Base-by-base conservation (phyloP, 805 yeast genomes). In the Wickerhamiella kazuoi region DNA sequence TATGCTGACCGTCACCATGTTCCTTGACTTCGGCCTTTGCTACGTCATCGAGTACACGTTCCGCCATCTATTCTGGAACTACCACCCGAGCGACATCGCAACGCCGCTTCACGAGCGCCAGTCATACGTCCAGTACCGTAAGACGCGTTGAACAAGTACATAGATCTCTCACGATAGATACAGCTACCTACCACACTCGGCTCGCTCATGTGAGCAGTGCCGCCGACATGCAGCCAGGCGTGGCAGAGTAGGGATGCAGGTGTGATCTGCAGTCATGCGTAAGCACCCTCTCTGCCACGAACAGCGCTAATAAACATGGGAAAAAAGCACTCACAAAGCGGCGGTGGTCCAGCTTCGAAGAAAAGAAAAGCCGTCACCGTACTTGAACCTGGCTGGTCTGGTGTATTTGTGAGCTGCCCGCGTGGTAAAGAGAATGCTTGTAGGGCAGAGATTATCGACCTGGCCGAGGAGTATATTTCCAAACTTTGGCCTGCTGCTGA, bases 21-120 rank as follows among this genome's bases (percentile, higher is more conserved):
- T 80, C 31, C 56, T 78, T 29, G 98, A 90, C 61, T 74, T 82
- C 52, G 75, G 67, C 30, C 74, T 75, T 30, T 69, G 93, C 36
- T 82, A 79, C 76, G 69, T 59, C 6, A 74, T 82, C 55, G 98
- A 90, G 63, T 46, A 74, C 37, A 70, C 69, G n/a, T 72, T 90
- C 63, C 90, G 90, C 59, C 65, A 67, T 54, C 74, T 77, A 63
- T 87, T 82, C 61, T 79, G 80, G 81, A 94, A 90, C 59, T 82
- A 74, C 51, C 77, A 78, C 52, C 82, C 97, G 37, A 81, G 93
- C 43, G 95, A 87, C 54, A 90, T 87, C 59, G 94, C 97, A 2
- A 39, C 54, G 42, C 46, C 50, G 18, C 43, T 51, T 9, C 51
- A 49, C 15, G 62, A 58, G 47, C 47, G 61, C 26, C 49, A 41